Percentiles rank a stretch among this genome's conserved stretches.
These are phyloP conservation scores for Ceratorhiza oryzae-sativae DNA, from an alignment of 1,284 basidiomycete species.

Conservation along the genomic window DNA sequence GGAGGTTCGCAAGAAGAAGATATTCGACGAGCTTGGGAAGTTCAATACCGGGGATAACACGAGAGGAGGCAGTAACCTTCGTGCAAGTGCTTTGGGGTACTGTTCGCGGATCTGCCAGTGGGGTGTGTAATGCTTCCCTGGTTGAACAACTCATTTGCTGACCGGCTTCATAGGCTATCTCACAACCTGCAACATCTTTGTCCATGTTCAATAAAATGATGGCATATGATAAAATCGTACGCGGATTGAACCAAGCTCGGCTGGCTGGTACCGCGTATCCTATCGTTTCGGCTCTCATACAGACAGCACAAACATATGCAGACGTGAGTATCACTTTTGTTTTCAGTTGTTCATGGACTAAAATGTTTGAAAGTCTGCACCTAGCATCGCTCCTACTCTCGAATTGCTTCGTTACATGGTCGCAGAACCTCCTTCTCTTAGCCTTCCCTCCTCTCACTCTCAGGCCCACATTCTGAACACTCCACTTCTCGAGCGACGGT, in stretches of 20 bases:
- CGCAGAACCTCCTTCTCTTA: conserved; percentile 62
- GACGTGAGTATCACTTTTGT: conserved; percentile 56
- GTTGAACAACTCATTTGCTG: conserved; percentile 12
- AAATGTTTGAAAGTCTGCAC: conserved; percentile 27
- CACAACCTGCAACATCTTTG: conserved; percentile 59
- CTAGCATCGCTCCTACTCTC: conserved; percentile 64
- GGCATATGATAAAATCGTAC: conserved; percentile 85
- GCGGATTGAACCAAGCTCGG: conserved; percentile 75
- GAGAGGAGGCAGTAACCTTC: conserved; percentile 41
- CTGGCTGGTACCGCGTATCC: conserved; percentile 76
- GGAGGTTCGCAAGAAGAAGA: conserved; percentile 87
- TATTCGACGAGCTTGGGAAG: conserved; percentile 89
- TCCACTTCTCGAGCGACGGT: conserved; percentile 73
- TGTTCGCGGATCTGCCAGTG: conserved; percentile 38
- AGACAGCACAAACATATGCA: conserved; percentile 64
- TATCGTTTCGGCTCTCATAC: conserved; percentile 71
- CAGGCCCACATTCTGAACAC: conserved; percentile 79
- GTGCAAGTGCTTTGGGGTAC: conserved; percentile 41
- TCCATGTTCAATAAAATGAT: conserved; percentile 95
- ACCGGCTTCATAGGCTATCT: conserved; percentile 39
- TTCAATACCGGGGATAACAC: conserved; percentile 47
- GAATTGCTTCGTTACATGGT: conserved; percentile 76
- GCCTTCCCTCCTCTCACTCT: conserved; percentile 73
- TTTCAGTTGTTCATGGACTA: not conserved
- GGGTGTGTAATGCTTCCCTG: conserved; percentile 20